A percentile compares a stretch with the other conserved stretches of the same genome.
Evolutionary conservation across 768 basidiomycete species (phyloP).

Genomic region (Suillus weaverae): DNA sequence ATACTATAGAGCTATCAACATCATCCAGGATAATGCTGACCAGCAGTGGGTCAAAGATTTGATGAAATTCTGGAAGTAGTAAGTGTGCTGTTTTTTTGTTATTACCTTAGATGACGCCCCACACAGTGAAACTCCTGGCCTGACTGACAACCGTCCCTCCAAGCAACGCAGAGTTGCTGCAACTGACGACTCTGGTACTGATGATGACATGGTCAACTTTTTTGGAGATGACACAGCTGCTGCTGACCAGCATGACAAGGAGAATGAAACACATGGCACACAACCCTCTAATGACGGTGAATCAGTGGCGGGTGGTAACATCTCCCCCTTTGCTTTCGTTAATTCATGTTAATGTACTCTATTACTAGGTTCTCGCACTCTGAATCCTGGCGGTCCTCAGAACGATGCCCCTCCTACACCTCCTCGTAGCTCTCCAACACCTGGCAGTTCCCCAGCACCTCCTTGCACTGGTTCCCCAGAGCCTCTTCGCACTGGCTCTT

Average conservation of each 20-base stretch:
- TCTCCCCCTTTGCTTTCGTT: not conserved
- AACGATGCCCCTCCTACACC: not conserved
- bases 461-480: no score
- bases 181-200: not conserved
- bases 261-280: not conserved
- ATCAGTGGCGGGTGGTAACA: not conserved
- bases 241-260: not conserved
- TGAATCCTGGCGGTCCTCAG: not conserved
- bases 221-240: not conserved
- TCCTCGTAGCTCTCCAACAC: no score
- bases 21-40: not conserved
- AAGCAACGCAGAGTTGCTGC: no score
- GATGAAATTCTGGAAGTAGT: slow-evolving; percentile 6
- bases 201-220: not conserved
- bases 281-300: not conserved
- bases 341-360: not conserved
- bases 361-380: not conserved
- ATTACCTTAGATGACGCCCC: not conserved
- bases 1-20: not conserved
- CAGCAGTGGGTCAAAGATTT: slow-evolving; percentile 8
- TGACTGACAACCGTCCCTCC: no score
- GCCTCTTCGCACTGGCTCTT: no score
- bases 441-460: no score
- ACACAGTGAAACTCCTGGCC: no score
- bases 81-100: not conserved